These are phyloP conservation scores for Didymella keratinophila DNA, from an alignment of 2,329 filamentous ascomycete genomes.

Conservation along the genomic window DNA sequence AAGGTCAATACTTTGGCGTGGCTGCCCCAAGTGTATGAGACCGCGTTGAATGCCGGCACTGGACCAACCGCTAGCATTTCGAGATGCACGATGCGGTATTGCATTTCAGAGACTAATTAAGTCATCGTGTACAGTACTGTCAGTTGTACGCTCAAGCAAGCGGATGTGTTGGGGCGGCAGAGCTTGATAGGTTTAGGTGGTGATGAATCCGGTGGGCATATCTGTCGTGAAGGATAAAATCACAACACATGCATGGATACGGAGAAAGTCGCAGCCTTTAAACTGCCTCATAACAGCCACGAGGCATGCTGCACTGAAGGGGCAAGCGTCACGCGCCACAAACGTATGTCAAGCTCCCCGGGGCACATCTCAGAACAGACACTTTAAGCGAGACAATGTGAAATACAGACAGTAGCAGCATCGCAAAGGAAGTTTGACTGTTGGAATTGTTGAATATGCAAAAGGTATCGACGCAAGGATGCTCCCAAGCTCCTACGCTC, in stretches of 20 bases:
- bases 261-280: not conserved
- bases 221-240: not conserved
- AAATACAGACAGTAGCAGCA: not conserved
- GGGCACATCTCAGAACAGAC: not conserved
- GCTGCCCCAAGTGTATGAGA: constrained; percentile 32
- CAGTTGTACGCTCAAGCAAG: constrained; percentile 8
- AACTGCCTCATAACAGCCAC: not conserved
- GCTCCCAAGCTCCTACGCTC: constrained; percentile 4
- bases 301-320: not conserved
- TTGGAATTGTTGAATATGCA: not conserved
- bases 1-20: constrained; percentile 17
- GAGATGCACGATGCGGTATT: constrained; percentile 20
- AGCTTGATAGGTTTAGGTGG: not conserved
- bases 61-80: constrained; percentile 10
- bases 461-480: constrained; percentile 3
- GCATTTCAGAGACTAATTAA: not conserved
- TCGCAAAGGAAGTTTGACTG: not conserved
- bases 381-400: not conserved
- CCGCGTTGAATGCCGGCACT: constrained; percentile 23
- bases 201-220: constrained; percentile 6
- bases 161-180: constrained; percentile 7
- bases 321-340: not conserved
- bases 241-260: not conserved
- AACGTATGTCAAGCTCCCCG: not conserved
- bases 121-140: no score